Evolutionary conservation across 192 early-diverging fungal genomes (phyloP).

Genomic region (Rhizophagus clarus): DNA sequence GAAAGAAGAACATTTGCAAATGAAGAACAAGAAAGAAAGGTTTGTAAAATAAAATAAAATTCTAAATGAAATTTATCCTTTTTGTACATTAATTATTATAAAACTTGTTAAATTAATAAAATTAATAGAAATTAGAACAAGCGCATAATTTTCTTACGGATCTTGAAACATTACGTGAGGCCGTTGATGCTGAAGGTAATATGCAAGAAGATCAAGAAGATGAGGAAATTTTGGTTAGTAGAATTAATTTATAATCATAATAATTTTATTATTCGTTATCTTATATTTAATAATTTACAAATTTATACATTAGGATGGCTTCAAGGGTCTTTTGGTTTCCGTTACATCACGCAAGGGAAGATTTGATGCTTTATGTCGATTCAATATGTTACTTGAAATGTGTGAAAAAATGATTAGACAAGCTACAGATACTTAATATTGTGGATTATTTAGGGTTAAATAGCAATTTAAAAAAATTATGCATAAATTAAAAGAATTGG

Average conservation of each 20-base stretch:
- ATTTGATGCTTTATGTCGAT: conserved; percentile 13
- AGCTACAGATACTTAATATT: not conserved
- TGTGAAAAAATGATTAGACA: conserved; percentile 17
- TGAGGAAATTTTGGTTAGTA: not conserved
- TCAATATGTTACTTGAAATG: conserved; percentile 22
- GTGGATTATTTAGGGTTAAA: no score
- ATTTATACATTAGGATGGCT: not conserved
- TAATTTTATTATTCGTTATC: not conserved
- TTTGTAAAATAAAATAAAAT: not conserved
- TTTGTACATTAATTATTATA: not conserved
- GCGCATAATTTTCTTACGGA: conserved; percentile 27
- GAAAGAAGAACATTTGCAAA: not conserved
- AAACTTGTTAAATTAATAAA: no score
- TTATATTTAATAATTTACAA: not conserved
- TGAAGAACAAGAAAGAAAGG: conserved; percentile 27
- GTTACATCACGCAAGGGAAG: not conserved
- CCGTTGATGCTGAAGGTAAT: not conserved
- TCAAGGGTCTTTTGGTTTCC: not conserved
- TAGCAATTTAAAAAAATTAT: no score
- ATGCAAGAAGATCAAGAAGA: not conserved
- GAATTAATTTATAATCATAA: not conserved
- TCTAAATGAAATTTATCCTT: not conserved
- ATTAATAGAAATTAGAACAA: conserved; percentile 26
- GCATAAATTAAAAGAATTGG: no score
- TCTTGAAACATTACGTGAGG: conserved; percentile 19